These are phyloP conservation scores for Schrenkiella parvula DNA, from an alignment of 345 rosid species.

Conservation along the genomic window DNA sequence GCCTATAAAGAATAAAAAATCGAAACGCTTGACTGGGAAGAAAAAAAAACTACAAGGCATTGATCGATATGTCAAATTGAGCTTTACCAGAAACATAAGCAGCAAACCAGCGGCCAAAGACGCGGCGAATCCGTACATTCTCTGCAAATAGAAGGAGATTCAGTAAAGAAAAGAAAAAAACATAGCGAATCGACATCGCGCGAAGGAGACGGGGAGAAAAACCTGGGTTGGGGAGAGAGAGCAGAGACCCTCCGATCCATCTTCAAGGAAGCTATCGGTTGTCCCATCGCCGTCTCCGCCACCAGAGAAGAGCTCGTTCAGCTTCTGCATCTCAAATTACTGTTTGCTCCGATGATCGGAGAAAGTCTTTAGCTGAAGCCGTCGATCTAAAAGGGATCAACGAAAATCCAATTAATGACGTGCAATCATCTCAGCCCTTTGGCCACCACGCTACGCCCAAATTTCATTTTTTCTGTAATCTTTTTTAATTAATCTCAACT, in stretches of 20 bases:
- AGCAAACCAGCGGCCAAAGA: constrained; percentile 60
- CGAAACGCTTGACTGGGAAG: neutral
- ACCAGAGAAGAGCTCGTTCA: constrained; percentile 41
- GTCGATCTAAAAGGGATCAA: neutral
- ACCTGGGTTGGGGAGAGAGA: constrained; percentile 81
- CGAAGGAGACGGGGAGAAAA: neutral
- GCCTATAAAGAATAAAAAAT: neutral
- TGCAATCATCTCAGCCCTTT: neutral
- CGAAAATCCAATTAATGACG: neutral
- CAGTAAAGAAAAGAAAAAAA: neutral
- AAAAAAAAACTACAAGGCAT: neutral
- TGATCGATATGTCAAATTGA: neutral
- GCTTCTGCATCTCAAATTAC: constrained; percentile 47
- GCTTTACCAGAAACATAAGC: constrained; percentile 74
- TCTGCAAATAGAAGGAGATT: constrained; percentile 38
- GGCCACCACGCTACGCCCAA: no score
- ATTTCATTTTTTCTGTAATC: no score
- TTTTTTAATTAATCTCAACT: no score
- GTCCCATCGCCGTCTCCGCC: constrained; percentile 46
- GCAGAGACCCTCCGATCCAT: constrained; percentile 66
- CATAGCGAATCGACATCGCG: neutral
- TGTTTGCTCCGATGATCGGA: constrained; percentile 12
- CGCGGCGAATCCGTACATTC: constrained; percentile 69
- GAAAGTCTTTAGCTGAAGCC: neutral
- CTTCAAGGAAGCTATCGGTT: constrained; percentile 45